phyloP scores from a whole-genome alignment of 2,329 filamentous ascomycete species.

The Monosporascus sp. region DNA sequence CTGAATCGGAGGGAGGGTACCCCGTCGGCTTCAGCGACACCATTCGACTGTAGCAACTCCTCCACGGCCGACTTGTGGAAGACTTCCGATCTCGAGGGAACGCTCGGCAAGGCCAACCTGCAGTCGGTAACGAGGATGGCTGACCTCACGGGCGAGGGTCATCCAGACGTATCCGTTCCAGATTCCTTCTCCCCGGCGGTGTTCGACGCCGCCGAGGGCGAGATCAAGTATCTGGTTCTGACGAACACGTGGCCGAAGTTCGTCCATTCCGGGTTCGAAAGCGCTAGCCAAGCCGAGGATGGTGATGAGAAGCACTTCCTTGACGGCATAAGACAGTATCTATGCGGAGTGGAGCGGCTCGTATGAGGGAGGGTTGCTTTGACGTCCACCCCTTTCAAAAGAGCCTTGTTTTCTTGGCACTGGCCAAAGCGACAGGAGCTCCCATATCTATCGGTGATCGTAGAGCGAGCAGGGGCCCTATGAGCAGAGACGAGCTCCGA shows the following conservation, averaged over 20 bases:
- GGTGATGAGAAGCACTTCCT: constrained; percentile 2
- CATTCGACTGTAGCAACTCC: constrained; percentile 4
- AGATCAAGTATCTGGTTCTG: constrained; percentile 23
- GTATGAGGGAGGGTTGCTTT: not conserved
- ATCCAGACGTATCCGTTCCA: constrained; percentile 3
- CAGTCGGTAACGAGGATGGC: constrained; percentile 11
- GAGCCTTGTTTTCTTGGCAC: constrained; percentile 15
- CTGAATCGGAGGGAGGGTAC: constrained; percentile 7
- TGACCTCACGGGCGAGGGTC: constrained; percentile 4
- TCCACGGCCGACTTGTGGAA: constrained; percentile 1
- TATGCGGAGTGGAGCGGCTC: constrained; percentile 3
- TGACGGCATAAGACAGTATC: constrained; percentile 1
- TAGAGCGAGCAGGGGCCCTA: no score
- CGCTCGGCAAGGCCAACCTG: constrained; percentile 14
- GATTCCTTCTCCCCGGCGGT: constrained; percentile 5
- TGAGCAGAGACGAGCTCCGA: no score
- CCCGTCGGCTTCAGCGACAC: constrained; percentile 7
- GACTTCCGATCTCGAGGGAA: constrained; percentile 6
- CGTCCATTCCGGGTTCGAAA: constrained; percentile 12
- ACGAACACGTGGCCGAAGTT: constrained; percentile 29
- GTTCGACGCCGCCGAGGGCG: constrained; percentile 14
- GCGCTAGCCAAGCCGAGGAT: not conserved
- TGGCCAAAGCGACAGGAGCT: no score
- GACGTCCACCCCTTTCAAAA: constrained; percentile 25
- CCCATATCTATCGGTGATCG: no score